Evolutionary conservation across 2,329 filamentous ascomycete genomes (phyloP).

Genomic region (Aspergillus pseudoterreus): DNA sequence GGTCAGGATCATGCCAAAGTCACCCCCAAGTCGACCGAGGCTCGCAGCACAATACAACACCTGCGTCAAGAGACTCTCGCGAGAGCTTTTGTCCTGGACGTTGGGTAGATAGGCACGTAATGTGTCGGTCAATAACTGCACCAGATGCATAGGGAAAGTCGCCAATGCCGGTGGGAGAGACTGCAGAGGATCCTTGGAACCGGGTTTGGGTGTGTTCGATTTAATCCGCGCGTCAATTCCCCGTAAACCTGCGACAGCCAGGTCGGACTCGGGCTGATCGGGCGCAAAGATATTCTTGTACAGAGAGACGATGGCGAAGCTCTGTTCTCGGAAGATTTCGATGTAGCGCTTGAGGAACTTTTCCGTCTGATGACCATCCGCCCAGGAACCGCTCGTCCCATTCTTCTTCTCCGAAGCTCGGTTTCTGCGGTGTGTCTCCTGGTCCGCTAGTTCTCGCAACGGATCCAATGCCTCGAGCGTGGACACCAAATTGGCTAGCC

Average conservation of each 20-base stretch:
- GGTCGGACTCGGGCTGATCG: constrained; percentile 40
- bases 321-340: constrained; percentile 96
- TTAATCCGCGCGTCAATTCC: constrained; percentile 26
- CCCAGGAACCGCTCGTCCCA: constrained; percentile 27
- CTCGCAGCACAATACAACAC: constrained; percentile 91
- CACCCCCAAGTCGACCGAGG: constrained; percentile 81
- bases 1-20: constrained; percentile 86
- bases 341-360: constrained; percentile 92
- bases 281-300: constrained; percentile 84
- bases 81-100: constrained; percentile 71
- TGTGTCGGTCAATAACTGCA: constrained; percentile 75
- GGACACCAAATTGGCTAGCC: constrained; percentile 71
- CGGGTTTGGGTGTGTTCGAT: constrained; percentile 18
- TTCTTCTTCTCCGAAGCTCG: constrained; percentile 23
- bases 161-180: constrained; percentile 72
- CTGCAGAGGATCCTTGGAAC: constrained; percentile 29
- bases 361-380: constrained; percentile 82
- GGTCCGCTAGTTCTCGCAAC: constrained; percentile 81
- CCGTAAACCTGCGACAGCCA: constrained; percentile 23
- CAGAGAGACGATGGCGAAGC: constrained; percentile 91
- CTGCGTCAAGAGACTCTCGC: constrained; percentile 87
- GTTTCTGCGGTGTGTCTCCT: constrained; percentile 60
- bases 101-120: constrained; percentile 74
- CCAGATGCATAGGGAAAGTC: constrained; percentile 79
- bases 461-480: constrained; percentile 83